Evolutionary conservation across 371 early-diverging fungal species (phyloP).

Genomic region (Parasitella parasitica): DNA sequence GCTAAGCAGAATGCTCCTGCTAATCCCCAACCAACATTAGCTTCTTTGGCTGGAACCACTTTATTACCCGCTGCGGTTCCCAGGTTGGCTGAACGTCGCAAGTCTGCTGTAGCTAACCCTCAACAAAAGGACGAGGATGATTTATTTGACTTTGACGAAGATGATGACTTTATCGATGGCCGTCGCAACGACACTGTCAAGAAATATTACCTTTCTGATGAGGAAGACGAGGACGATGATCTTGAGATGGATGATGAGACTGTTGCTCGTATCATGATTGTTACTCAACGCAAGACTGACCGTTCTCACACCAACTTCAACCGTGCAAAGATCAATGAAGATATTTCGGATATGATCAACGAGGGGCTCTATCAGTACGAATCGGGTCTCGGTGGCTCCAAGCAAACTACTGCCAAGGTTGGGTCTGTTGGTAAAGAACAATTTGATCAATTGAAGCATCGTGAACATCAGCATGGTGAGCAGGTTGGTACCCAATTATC

Average conservation of each 20-base stretch:
- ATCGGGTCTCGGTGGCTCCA: constrained; percentile 55
- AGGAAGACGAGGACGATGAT: constrained; percentile 64
- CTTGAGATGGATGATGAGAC: constrained; percentile 84
- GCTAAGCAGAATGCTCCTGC: constrained; percentile 28
- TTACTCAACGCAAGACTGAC: constrained; percentile 83
- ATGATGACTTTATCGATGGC: constrained; percentile 62
- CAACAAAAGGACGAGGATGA: constrained; percentile 62
- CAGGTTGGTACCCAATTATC: constrained; percentile 25
- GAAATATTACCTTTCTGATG: constrained; percentile 68
- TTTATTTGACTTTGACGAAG: constrained; percentile 78
- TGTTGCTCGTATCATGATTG: constrained; percentile 86
- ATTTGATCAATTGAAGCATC: constrained; percentile 51
- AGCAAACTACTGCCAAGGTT: constrained; percentile 56
- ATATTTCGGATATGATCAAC: constrained; percentile 91
- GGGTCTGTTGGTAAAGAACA: constrained; percentile 68
- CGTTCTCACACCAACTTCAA: constrained; percentile 73
- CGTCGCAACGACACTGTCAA: constrained; percentile 58
- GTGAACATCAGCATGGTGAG: constrained; percentile 21
- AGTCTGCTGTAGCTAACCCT: constrained; percentile 13
- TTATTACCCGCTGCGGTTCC: constrained; percentile 25
- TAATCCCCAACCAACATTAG: constrained; percentile 32
- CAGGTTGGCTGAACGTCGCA: constrained; percentile 26
- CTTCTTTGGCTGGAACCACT: constrained; percentile 45
- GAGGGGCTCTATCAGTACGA: constrained; percentile 94
- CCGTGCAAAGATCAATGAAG: constrained; percentile 83